phyloP scores from a whole-genome alignment of 495 filamentous ascomycete genomes.

The Cercophora scortea region DNA sequence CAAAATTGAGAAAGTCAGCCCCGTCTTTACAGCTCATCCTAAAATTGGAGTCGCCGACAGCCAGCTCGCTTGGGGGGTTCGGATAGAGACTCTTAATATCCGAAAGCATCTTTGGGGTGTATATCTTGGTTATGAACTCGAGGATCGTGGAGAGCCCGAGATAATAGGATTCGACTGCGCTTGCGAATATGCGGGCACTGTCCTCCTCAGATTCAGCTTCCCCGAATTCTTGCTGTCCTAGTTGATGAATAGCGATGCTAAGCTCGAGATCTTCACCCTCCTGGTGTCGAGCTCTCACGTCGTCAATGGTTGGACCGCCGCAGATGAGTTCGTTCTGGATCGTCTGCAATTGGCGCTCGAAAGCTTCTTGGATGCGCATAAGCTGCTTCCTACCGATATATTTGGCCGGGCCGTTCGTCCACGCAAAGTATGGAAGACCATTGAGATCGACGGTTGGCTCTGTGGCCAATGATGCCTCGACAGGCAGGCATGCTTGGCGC shows the following conservation, averaged over 20 bases:
- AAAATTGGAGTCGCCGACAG: not conserved
- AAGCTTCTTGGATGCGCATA: not conserved
- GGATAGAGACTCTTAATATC: not conserved
- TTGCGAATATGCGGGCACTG: too few species aligned
- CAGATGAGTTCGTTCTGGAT: constrained; percentile 1
- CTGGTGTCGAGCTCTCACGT: not conserved
- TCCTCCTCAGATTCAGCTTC: too few species aligned
- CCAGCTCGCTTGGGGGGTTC: not conserved
- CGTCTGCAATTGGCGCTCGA: not conserved
- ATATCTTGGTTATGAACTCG: constrained; percentile 7
- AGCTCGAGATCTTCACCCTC: constrained; percentile 3
- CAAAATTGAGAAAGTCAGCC: constrained; percentile 12
- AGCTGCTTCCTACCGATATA: constrained; percentile 11
- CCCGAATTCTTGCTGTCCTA: not conserved
- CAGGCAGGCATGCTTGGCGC: constrained; percentile 6
- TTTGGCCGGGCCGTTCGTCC: constrained; percentile 7
- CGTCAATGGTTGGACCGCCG: constrained; percentile 3
- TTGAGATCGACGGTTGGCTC: not conserved
- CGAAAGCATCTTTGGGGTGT: not conserved
- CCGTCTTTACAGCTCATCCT: not conserved
- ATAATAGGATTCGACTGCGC: not conserved
- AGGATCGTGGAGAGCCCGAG: not conserved
- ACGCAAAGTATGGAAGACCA: constrained; percentile 4
- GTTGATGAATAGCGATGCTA: constrained; percentile 13
- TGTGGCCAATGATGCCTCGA: not conserved